Evolutionary conservation across 169 alveolate genomes (phyloP).

Genomic region (Plasmodium billcollinsi): DNA sequence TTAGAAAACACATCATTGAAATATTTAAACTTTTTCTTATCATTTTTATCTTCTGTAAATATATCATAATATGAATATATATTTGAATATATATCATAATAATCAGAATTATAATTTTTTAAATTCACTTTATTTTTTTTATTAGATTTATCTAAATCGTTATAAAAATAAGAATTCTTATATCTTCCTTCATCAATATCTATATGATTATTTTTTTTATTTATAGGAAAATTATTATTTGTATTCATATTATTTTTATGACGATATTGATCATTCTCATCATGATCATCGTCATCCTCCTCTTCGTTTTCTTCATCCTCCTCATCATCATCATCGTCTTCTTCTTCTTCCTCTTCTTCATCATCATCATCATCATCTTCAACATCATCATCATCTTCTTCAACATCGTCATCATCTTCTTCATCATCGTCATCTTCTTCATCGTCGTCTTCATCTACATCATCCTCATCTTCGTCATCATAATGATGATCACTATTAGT

Average conservation of each 20-base stretch:
- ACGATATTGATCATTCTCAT: background rate
- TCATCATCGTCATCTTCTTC: background rate
- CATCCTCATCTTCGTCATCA: conserved; percentile 1
- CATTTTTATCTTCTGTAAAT: conserved; percentile 74
- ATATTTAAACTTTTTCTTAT: conserved; percentile 56
- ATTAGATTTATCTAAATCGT: conserved; percentile 23
- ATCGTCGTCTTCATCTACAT: background rate
- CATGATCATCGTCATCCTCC: background rate
- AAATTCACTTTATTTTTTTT: conserved; percentile 48
- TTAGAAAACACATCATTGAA: conserved; percentile 69
- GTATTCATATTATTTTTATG: background rate
- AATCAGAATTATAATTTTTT: conserved; percentile 68
- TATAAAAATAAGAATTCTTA: conserved; percentile 24
- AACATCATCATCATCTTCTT: background rate
- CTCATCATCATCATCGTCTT: too few species aligned
- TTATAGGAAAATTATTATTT: conserved; percentile 26
- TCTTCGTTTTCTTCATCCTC: too few species aligned
- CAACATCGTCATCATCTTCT: conserved; percentile 12
- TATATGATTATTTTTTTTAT: conserved; percentile 1
- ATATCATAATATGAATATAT: conserved; percentile 70
- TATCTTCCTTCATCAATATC: background rate
- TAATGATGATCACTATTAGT: conserved; percentile 1
- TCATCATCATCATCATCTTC: conserved; percentile 11
- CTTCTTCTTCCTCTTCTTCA: background rate
- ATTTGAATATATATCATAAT: conserved; percentile 72